These are phyloP conservation scores for Penstemon eatonii DNA, from an alignment of 257 asterid genomes.

Conservation along the genomic window DNA sequence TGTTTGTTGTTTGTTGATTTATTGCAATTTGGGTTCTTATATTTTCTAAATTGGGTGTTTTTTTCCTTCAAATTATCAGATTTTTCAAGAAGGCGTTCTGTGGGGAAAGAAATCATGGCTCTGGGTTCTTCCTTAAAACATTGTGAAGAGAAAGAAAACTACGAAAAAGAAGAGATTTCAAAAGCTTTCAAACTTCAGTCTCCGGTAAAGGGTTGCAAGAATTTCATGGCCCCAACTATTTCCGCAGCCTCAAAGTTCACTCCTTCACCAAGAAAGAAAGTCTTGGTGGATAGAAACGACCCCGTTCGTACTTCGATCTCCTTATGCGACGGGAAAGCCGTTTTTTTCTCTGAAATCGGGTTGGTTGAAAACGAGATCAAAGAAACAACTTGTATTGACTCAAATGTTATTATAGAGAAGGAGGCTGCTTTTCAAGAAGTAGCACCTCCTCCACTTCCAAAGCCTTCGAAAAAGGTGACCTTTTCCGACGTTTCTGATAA, in stretches of 20 bases:
- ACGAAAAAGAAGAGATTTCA: slow-evolving; percentile 34
- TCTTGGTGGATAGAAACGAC: slow-evolving; percentile 77
- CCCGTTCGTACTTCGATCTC: slow-evolving; percentile 71
- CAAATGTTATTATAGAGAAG: slow-evolving; percentile 12
- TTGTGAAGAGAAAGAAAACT: slow-evolving; percentile 75
- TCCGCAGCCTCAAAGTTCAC: slow-evolving; percentile 92
- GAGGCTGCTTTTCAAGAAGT: slow-evolving; percentile 31
- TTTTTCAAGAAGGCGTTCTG: slow-evolving; percentile 42
- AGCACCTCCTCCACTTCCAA: slow-evolving; percentile 34
- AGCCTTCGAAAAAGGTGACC: slow-evolving; percentile 49
- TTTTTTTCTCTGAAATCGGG: slow-evolving; percentile 50
- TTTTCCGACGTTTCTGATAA: slow-evolving; percentile 41
- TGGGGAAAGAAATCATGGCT: slow-evolving; percentile 30
- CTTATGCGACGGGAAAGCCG: slow-evolving; percentile 70
- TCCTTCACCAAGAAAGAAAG: slow-evolving; percentile 81
- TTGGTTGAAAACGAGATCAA: slow-evolving; percentile 16
- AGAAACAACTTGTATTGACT: slow-evolving; percentile 16
- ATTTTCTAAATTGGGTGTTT: slow-evolving; percentile 5
- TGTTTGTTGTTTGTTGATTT: slow-evolving; percentile 16
- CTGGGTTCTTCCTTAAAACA: slow-evolving; percentile 20
- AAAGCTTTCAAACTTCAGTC: slow-evolving; percentile 48
- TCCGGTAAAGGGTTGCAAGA: slow-evolving; percentile 60
- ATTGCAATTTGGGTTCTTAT: too few relatives aligned
- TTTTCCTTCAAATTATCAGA: slow-evolving; percentile 35
- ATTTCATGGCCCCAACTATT: slow-evolving; percentile 91